Percentiles rank a stretch among this genome's conserved stretches.
phyloP scores from a whole-genome alignment of 2,329 filamentous ascomycete genomes.

The Alternaria atra region DNA sequence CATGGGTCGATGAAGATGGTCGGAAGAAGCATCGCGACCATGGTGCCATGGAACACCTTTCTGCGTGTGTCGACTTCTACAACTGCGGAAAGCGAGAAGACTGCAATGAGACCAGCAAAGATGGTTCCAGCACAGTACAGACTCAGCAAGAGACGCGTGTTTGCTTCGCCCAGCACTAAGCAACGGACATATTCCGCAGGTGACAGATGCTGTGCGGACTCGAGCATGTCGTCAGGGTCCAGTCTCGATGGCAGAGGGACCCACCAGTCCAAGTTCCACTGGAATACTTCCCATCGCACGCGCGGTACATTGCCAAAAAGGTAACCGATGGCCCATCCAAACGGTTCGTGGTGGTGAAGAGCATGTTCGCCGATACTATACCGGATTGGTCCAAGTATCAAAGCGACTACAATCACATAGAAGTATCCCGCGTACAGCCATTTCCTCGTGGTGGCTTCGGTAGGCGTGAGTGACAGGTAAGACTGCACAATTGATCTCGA shows the following conservation, averaged over 20 bases:
- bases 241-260: slow-evolving; percentile 70
- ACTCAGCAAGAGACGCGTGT: slow-evolving; percentile 78
- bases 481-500: slow-evolving; percentile 60
- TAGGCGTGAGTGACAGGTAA: slow-evolving; percentile 81
- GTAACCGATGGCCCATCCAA: slow-evolving; percentile 93
- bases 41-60: slow-evolving; percentile 98
- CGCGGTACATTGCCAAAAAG: slow-evolving; percentile 79
- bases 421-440: slow-evolving; percentile 85
- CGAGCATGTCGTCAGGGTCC: slow-evolving; percentile 30
- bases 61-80: slow-evolving; percentile 94
- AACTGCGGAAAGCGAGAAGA: slow-evolving; percentile 76
- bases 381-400: slow-evolving; percentile 77
- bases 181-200: slow-evolving; percentile 71
- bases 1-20: slow-evolving; percentile 86
- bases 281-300: slow-evolving; percentile 76
- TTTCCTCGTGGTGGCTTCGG: slow-evolving; percentile 78
- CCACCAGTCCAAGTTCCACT: slow-evolving; percentile 76
- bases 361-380: slow-evolving; percentile 73
- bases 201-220: slow-evolving; percentile 16
- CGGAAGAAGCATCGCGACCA: slow-evolving; percentile 94
- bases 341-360: slow-evolving; percentile 76
- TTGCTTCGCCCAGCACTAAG: slow-evolving; percentile 74
- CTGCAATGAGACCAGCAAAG: slow-evolving; percentile 73
- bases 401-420: slow-evolving; percentile 71
- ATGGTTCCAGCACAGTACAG: slow-evolving; percentile 79